Conservation (phyloP, 2,329 filamentous ascomycete species). For the Colletotrichum sp. region DNA sequence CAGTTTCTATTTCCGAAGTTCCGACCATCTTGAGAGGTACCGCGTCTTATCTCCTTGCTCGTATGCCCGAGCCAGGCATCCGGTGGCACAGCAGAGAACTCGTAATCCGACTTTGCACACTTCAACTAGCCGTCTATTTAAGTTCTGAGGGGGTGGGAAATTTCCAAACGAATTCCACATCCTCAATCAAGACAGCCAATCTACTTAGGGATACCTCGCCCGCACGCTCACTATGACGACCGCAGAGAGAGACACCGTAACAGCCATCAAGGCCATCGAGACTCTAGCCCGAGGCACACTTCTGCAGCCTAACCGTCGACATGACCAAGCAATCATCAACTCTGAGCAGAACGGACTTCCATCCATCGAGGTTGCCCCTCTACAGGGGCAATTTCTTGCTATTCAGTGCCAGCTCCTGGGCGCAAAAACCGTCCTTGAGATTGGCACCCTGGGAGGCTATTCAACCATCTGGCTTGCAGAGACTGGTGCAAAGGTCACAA, state of each 20-base stretch:
- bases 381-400: constrained; percentile 42
- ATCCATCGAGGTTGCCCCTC: constrained; percentile 38
- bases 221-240: not conserved
- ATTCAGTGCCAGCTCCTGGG: constrained; percentile 40
- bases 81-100: not conserved
- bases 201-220: not conserved
- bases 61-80: not conserved
- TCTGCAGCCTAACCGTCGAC: not conserved
- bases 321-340: constrained; percentile 35
- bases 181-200: not conserved
- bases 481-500: constrained; percentile 47
- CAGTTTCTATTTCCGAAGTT: not conserved
- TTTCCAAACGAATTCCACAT: not conserved
- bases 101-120: not conserved
- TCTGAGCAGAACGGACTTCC: constrained; percentile 37
- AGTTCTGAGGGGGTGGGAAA: not conserved
- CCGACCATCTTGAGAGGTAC: not conserved
- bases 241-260: not conserved
- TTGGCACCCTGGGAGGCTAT: constrained; percentile 62
- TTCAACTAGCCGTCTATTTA: not conserved
- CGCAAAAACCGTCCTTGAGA: constrained; percentile 50
- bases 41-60: not conserved
- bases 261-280: not conserved
- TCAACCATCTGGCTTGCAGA: constrained; percentile 57
- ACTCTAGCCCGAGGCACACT: not conserved